phyloP scores from a whole-genome alignment of 106 monocot genomes.

The Phalaenopsis aphrodite region DNA sequence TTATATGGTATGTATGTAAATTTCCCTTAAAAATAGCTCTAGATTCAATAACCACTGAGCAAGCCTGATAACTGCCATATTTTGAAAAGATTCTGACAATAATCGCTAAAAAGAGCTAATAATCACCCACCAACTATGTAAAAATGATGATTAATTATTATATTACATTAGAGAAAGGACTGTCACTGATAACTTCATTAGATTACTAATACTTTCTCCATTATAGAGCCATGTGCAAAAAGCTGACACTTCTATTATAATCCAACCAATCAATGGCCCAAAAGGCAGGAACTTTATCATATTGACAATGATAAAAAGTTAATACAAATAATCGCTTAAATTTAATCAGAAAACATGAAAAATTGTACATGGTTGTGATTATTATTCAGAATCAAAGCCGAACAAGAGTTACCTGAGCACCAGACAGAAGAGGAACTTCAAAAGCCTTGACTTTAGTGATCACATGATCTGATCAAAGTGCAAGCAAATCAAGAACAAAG shows the following conservation, averaged over 20 bases:
- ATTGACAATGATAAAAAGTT: not conserved
- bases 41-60: too few species aligned
- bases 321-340: not conserved
- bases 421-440: slow-evolving; percentile 45
- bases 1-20: too few species aligned
- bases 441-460: not conserved
- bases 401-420: slow-evolving; percentile 17
- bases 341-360: not conserved
- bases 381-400: not conserved
- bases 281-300: not conserved
- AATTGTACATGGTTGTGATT: too few species aligned
- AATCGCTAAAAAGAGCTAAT: too few species aligned
- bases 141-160: too few species aligned
- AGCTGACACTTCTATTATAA: not conserved
- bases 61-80: too few species aligned
- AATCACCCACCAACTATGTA: too few species aligned
- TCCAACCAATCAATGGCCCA: slow-evolving; percentile 1
- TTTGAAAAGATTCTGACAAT: too few species aligned
- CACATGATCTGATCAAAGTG: not conserved
- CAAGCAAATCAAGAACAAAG: not conserved
- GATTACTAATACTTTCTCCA: not conserved
- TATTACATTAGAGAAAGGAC: not conserved
- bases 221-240: not conserved
- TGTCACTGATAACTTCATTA: not conserved
- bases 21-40: too few species aligned